phyloP scores from a whole-genome alignment of 371 early-diverging fungal species.

The Apophysomyces variabilis region DNA sequence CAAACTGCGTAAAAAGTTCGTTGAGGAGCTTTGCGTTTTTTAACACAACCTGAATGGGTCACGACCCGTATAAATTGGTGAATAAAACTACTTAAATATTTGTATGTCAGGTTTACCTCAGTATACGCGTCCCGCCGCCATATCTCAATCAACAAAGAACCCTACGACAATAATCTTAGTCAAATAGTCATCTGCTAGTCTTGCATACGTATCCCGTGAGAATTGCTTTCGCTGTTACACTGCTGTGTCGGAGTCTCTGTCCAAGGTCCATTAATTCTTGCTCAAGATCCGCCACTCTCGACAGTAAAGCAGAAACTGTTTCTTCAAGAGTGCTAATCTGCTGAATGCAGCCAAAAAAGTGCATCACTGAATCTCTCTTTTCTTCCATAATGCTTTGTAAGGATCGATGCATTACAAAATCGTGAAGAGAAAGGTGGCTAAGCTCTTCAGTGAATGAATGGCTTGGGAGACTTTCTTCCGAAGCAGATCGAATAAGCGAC shows the following conservation, averaged over 20 bases:
- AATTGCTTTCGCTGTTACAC: slow-evolving; percentile 7
- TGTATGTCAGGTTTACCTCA: slow-evolving; percentile 9
- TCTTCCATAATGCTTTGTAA: slow-evolving; percentile 16
- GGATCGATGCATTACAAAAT: slow-evolving; percentile 8
- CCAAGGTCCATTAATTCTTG: slow-evolving; percentile 14
- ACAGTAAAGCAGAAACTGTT: slow-evolving; percentile 20
- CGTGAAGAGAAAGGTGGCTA: slow-evolving; percentile 15
- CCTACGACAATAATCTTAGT: slow-evolving; percentile 16
- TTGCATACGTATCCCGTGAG: slow-evolving; percentile 24
- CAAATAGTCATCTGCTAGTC: not conserved
- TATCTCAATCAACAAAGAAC: slow-evolving; percentile 23
- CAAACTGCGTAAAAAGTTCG: slow-evolving; percentile 19
- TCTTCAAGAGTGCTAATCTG: slow-evolving; percentile 25
- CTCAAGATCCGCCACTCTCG: slow-evolving; percentile 23
- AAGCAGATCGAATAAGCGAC: not conserved
- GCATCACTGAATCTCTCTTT: slow-evolving; percentile 1
- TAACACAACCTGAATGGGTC: not conserved
- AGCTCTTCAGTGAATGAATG: slow-evolving; percentile 4
- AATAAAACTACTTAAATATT: not conserved
- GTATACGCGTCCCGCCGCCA: slow-evolving; percentile 30
- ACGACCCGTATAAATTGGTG: not conserved
- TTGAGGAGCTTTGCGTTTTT: slow-evolving; percentile 10
- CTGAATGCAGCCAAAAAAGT: slow-evolving; percentile 24
- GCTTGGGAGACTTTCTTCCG: not conserved
- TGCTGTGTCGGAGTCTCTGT: slow-evolving; percentile 15